Conservation (phyloP, 306 rosid genomes). For the Glycine tomentella region DNA sequence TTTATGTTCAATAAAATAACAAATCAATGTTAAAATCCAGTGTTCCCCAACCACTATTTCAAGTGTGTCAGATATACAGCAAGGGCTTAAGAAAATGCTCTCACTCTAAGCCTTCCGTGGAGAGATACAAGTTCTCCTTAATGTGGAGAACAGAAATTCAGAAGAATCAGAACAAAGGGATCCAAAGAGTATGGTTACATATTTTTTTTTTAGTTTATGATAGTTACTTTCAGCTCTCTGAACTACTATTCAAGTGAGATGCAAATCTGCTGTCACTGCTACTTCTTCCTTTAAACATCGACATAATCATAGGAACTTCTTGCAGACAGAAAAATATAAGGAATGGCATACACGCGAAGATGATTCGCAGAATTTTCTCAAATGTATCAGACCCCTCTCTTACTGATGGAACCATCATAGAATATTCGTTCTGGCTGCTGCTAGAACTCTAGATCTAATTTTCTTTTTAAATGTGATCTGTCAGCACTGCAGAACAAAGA, state of each 20-base stretch:
- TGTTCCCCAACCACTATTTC: conserved; percentile 35
- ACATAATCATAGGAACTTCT: conserved; percentile 48
- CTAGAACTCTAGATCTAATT: conserved; percentile 92
- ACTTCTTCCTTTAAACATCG: conserved; percentile 47
- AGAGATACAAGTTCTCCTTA: conserved; percentile 50
- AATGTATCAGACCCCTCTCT: conserved; percentile 13
- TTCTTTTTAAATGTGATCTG: conserved; percentile 89
- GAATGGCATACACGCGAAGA: conserved; percentile 30
- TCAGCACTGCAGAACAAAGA: conserved; percentile 76
- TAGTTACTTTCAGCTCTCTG: conserved; percentile 42
- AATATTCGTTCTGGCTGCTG: conserved; percentile 64
- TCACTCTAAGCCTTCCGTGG: conserved; percentile 44
- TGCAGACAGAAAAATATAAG: conserved; percentile 31
- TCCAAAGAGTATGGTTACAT: conserved; percentile 36
- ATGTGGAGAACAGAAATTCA: conserved; percentile 30
- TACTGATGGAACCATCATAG: conserved; percentile 32
- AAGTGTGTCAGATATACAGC: conserved; percentile 39
- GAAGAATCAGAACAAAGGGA: conserved; percentile 27
- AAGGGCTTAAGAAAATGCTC: conserved; percentile 46
- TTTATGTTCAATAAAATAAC: conserved; percentile 31
- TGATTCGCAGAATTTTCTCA: conserved; percentile 40
- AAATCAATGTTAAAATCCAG: conserved; percentile 46
- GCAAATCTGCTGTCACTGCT: conserved; percentile 38
- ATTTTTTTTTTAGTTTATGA: conserved; percentile 15
- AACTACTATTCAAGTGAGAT: conserved; percentile 39